phyloP scores from a whole-genome alignment of 495 filamentous ascomycete species.

The Lophium mytilinum region DNA sequence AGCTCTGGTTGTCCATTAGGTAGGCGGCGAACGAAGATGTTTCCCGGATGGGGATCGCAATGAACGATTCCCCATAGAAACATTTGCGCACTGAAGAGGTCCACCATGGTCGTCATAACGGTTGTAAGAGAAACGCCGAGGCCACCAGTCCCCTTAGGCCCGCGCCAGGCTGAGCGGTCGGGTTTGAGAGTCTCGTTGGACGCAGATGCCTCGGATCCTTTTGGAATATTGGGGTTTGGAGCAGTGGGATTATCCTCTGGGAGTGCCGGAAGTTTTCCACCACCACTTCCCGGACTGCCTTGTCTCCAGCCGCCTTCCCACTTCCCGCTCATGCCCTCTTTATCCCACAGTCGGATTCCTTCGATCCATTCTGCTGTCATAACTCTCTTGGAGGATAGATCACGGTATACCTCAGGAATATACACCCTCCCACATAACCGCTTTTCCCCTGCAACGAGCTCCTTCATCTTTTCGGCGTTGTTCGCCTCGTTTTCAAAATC shows the following conservation, averaged over 20 bases:
- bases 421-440: conserved; percentile 73
- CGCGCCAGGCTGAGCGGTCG: conserved; percentile 69
- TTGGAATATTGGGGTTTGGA: conserved; percentile 37
- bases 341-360: conserved; percentile 85
- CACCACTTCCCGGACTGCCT: conserved; percentile 70
- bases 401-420: conserved; percentile 74
- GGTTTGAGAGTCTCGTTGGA: conserved; percentile 51
- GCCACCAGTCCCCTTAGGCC: conserved; percentile 59
- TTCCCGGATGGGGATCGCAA: conserved; percentile 93
- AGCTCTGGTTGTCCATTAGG: conserved; percentile 77
- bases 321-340: conserved; percentile 57
- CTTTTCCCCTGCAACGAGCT: conserved; percentile 67
- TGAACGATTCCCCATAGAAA: conserved; percentile 92
- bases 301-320: conserved; percentile 71
- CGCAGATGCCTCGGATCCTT: conserved; percentile 29
- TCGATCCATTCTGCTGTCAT: conserved; percentile 98
- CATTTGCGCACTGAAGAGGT: conserved; percentile 92
- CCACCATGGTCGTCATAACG: conserved; percentile 93
- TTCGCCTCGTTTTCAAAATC: conserved; percentile 87
- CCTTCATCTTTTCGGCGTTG: conserved; percentile 78
- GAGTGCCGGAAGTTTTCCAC: conserved; percentile 52
- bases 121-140: conserved; percentile 73
- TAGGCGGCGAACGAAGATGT: conserved; percentile 86
- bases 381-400: conserved; percentile 73
- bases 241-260: conserved; percentile 35